phyloP scores from a whole-genome alignment of 768 basidiomycete species.

The Termitomyces sp. region DNA sequence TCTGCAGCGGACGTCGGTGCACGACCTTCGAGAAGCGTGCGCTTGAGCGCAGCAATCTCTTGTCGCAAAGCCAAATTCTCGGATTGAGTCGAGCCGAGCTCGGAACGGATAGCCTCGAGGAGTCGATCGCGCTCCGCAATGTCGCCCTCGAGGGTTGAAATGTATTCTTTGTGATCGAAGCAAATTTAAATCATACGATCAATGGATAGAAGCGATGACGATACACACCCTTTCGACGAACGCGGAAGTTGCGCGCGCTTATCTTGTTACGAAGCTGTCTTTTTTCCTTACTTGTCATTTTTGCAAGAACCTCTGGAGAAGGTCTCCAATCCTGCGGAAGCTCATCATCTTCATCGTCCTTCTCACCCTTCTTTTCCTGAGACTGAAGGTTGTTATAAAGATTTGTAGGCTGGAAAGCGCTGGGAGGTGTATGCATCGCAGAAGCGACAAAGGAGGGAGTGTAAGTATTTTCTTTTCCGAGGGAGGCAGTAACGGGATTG shows the following conservation, averaged over 20 bases:
- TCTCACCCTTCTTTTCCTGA: slow-evolving; percentile 12
- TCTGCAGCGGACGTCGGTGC: slow-evolving; percentile 23
- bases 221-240: slow-evolving; percentile 77
- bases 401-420: slow-evolving; percentile 12
- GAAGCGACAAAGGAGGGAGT: slow-evolving; percentile 17
- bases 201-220: slow-evolving; percentile 8
- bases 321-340: slow-evolving; percentile 80
- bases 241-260: slow-evolving; percentile 91
- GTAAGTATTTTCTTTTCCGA: slow-evolving; percentile 25
- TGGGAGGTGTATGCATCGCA: slow-evolving; percentile 13
- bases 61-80: slow-evolving; percentile 83
- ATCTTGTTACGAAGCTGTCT: slow-evolving; percentile 96
- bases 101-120: slow-evolving; percentile 79
- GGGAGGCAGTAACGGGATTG: slow-evolving; percentile 14
- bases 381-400: slow-evolving; percentile 1
- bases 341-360: slow-evolving; percentile 44
- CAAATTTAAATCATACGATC: slow-evolving; percentile 4
- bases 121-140: slow-evolving; percentile 90
- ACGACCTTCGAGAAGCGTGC: slow-evolving; percentile 65
- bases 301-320: slow-evolving; percentile 89
- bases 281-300: slow-evolving; percentile 94
- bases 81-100: slow-evolving; percentile 70
- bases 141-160: slow-evolving; percentile 87
- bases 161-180: slow-evolving; percentile 63
- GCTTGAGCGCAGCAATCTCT: slow-evolving; percentile 71